Base-by-base conservation (phyloP, 306 rosid genomes). In the Glycine latifolia region DNA sequence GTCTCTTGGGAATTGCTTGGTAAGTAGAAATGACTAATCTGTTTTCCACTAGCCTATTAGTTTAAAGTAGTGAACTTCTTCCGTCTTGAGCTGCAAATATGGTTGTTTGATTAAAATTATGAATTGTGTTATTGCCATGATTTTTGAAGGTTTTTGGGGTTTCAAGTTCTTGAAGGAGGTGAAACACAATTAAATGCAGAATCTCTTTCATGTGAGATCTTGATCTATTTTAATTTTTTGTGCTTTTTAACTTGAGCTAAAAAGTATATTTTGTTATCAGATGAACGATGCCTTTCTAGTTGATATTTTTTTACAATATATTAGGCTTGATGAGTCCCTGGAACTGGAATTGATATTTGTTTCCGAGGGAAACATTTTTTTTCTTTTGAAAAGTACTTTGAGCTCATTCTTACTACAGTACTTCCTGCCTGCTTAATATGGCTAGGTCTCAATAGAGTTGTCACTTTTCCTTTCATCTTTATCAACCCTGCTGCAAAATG, bases 1-100 rank as follows among this genome's bases (percentile, higher is more conserved):
- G 96, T 60, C 43, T 89, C 76, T 78, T 91, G 39, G 99, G 99
- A 72, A 61, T 93, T 77, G 91, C 89, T 82, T 95, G 99, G 99
- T 95, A 84, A 89, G 98, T 87, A 37, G 79, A 73, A 48, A 61
- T 70, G 54, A 82, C 82, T 78, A 60, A 14, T 76, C 73, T 58
- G 7, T 58, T 75, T 86, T 63, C 16, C 31, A 58, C 69, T 17
- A 72, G 60, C 8, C n/a, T 44, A 7, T 77, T 56, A 56, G 48
- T 77, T 83, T 37, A 49, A 76, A 59, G 55, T 69, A 69, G 44
- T 37, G 58, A 79, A 79, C 60, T 69, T 79, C 71, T 76, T 72
- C 65, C 43, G 20, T 79, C 65, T 54, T 47, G 73, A 54, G 69
- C 44, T 75, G 49, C 71, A 37, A 71, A 70, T 55, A 6, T 20